Evolutionary conservation across 805 yeast genomes (phyloP).

Genomic region (Hanseniaspora meyeri): DNA sequence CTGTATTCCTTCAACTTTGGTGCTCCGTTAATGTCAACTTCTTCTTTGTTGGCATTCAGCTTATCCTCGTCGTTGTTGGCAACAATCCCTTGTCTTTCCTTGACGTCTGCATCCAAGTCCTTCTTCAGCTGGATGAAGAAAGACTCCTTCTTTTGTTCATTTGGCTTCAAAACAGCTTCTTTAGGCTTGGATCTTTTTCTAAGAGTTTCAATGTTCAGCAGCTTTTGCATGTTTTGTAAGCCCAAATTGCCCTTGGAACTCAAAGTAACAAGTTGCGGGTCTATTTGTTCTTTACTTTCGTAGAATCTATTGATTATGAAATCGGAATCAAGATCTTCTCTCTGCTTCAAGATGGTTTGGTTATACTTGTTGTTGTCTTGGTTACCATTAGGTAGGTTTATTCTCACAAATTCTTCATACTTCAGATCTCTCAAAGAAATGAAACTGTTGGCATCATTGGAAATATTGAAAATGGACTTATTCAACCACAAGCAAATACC

Average conservation of each 20-base stretch:
- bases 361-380: conserved; percentile 59
- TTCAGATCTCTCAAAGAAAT: conserved; percentile 64
- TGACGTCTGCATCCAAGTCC: conserved; percentile 59
- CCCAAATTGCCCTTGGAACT: conserved; percentile 57
- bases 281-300: conserved; percentile 51
- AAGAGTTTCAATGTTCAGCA: conserved; percentile 71
- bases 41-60: conserved; percentile 21
- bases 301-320: conserved; percentile 29
- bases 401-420: conserved; percentile 55
- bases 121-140: conserved; percentile 60
- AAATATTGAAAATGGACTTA: conserved; percentile 64
- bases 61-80: conserved; percentile 16
- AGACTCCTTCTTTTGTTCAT: conserved; percentile 61
- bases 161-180: conserved; percentile 67
- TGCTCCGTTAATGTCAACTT: conserved; percentile 36
- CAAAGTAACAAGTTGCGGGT: conserved; percentile 52
- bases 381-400: conserved; percentile 60
- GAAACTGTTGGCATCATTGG: conserved; percentile 13
- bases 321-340: conserved; percentile 28
- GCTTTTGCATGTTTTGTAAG: conserved; percentile 50
- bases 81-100: conserved; percentile 29
- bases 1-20: conserved; percentile 45
- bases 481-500: conserved; percentile 92
- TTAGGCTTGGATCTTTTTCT: conserved; percentile 78
- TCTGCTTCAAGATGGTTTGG: conserved; percentile 17